phyloP scores from a whole-genome alignment of 768 basidiomycete genomes.

The Mycena vulgaris region DNA sequence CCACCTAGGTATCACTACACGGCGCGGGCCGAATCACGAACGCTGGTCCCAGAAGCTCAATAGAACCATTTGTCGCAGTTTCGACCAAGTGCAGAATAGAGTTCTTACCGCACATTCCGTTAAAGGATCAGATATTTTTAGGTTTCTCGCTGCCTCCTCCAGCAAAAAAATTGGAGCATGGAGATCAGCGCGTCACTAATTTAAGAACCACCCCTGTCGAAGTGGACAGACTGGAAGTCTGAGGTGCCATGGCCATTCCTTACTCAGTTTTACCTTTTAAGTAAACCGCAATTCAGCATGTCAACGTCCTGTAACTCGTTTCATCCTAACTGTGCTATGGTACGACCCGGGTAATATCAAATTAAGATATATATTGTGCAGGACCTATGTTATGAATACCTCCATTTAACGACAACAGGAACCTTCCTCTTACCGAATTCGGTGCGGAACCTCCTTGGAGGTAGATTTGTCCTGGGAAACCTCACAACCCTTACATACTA shows the following conservation, averaged over 20 bases:
- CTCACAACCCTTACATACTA: no score
- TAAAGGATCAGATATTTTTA: neutral
- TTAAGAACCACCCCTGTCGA: conserved; percentile 1
- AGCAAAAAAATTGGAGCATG: neutral
- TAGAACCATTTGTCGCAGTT: conserved; percentile 3
- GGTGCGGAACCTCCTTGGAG: conserved; percentile 6
- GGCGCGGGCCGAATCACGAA: neutral
- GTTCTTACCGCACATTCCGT: conserved; percentile 1
- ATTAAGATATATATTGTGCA: neutral
- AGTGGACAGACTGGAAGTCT: neutral
- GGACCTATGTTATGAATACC: neutral
- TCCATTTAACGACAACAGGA: neutral
- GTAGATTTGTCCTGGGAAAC: neutral
- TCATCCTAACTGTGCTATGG: neutral
- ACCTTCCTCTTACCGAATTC: conserved; percentile 1
- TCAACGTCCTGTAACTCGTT: neutral
- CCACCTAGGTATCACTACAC: conserved; percentile 3
- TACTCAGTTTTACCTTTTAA: neutral
- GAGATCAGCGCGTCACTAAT: neutral
- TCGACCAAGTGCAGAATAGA: conserved; percentile 2
- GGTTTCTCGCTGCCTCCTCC: neutral
- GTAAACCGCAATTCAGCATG: conserved; percentile 6
- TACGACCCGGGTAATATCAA: neutral
- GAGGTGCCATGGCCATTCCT: no score
- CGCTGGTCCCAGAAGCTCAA: conserved; percentile 12